Evolutionary conservation across 345 rosid species (phyloP).

Genomic region (Lenwebbia sp.): DNA sequence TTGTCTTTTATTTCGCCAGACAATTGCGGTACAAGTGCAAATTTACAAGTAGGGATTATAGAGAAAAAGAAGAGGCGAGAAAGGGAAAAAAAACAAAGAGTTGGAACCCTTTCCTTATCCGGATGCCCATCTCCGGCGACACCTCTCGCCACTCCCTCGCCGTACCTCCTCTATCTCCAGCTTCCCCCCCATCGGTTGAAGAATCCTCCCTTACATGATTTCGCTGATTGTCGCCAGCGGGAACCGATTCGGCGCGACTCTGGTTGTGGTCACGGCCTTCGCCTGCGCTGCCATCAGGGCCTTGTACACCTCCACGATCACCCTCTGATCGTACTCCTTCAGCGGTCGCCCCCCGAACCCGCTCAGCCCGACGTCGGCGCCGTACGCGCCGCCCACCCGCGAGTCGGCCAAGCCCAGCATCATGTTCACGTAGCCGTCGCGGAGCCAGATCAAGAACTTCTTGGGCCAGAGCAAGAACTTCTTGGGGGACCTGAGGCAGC

Average conservation of each 20-base stretch:
- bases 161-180: neutral
- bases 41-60: neutral
- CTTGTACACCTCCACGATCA: constrained; percentile 20
- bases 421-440: constrained; percentile 69
- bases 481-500: neutral
- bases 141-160: neutral
- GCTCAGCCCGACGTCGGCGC: neutral
- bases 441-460: constrained; percentile 38
- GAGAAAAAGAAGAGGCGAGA: neutral
- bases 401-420: constrained; percentile 46
- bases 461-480: constrained; percentile 27
- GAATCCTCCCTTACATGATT: neutral
- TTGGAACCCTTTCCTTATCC: neutral
- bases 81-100: neutral
- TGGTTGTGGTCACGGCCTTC: constrained; percentile 2
- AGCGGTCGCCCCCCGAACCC: constrained; percentile 11
- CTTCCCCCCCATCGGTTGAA: neutral
- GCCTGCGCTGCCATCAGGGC: constrained; percentile 10
- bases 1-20: neutral
- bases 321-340: constrained; percentile 43
- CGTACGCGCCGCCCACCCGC: constrained; percentile 15
- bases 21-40: neutral
- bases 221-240: neutral
- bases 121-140: neutral
- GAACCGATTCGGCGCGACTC: neutral